These are phyloP conservation scores for Irpex sp. DNA, from an alignment of 1,284 basidiomycete species.

Conservation along the genomic window DNA sequence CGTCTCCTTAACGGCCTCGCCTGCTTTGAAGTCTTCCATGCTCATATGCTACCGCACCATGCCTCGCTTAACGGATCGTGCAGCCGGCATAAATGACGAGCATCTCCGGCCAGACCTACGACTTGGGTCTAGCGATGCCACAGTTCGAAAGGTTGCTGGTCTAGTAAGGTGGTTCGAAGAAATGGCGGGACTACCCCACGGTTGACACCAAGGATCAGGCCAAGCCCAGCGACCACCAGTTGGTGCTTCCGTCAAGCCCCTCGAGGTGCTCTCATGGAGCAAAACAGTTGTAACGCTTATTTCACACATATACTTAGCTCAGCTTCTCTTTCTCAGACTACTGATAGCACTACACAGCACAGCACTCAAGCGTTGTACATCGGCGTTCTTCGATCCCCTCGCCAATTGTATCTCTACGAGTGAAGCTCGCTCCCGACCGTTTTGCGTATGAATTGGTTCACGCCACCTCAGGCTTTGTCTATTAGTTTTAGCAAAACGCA, in stretches of 20 bases:
- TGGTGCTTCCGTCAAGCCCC: too few species aligned
- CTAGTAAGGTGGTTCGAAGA: conserved; percentile 70
- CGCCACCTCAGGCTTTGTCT: background rate
- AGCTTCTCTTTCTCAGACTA: too few species aligned
- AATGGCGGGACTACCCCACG: conserved; percentile 50
- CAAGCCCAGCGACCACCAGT: background rate
- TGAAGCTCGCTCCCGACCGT: background rate
- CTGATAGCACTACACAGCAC: too few species aligned
- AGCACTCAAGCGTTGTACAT: too few species aligned
- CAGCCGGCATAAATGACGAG: conserved; percentile 42
- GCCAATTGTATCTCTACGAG: too few species aligned
- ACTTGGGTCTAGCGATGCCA: conserved; percentile 62
- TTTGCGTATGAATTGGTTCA: background rate
- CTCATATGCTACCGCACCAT: conserved; percentile 76
- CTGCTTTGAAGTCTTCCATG: conserved; percentile 51
- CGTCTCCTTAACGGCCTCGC: conserved; percentile 57
- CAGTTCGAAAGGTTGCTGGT: conserved; percentile 59
- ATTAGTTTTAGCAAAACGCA: background rate
- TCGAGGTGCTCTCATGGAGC: too few species aligned
- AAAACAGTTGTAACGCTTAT: too few species aligned
- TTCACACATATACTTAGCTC: too few species aligned
- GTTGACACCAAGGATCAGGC: conserved; percentile 4
- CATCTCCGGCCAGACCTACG: conserved; percentile 67
- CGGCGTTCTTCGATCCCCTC: too few species aligned
- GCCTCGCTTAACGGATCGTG: conserved; percentile 39